Evolutionary conservation across 805 yeast genomes (phyloP).

Genomic region (Lipomyces spencermartinsiae): DNA sequence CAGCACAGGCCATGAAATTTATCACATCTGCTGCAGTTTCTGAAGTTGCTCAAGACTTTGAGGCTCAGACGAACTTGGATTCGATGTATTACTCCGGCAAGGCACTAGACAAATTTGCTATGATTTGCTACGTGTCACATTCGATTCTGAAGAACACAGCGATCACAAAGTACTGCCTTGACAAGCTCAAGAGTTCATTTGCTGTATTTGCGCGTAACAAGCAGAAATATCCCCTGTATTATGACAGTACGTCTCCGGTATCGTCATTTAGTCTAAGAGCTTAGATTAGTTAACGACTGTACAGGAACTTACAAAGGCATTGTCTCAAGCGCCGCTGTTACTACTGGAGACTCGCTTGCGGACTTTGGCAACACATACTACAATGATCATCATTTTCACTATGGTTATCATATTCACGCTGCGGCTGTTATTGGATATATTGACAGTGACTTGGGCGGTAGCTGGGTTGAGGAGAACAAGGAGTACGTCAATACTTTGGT

Average conservation of each 20-base stretch:
- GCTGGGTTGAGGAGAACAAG: constrained; percentile 57
- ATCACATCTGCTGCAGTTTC: constrained; percentile 57
- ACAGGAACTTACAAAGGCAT: constrained; percentile 54
- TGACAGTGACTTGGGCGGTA: constrained; percentile 59
- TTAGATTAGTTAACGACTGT: neutral
- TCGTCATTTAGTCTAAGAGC: too few species aligned
- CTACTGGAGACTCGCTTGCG: constrained; percentile 51
- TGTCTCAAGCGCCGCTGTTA: constrained; percentile 52
- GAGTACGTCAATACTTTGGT: constrained; percentile 67
- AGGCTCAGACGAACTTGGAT: constrained; percentile 65
- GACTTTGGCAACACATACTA: constrained; percentile 82
- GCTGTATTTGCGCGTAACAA: constrained; percentile 69
- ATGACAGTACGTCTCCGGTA: constrained; percentile 73
- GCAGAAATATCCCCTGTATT: constrained; percentile 75
- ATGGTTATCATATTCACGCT: constrained; percentile 81
- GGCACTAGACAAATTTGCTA: constrained; percentile 86
- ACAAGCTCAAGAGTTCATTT: constrained; percentile 69
- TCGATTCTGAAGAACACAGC: constrained; percentile 63
- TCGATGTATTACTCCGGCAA: constrained; percentile 95
- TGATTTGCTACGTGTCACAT: constrained; percentile 75
- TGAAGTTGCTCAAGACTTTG: constrained; percentile 63
- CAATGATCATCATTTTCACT: constrained; percentile 89
- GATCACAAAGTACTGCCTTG: constrained; percentile 59
- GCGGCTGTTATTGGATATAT: constrained; percentile 79
- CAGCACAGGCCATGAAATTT: constrained; percentile 49